Percentiles rank a stretch among this genome's conserved stretches.
Evolutionary conservation across 768 basidiomycete genomes (phyloP).

Genomic region (Termitomyces bulborhizus): DNA sequence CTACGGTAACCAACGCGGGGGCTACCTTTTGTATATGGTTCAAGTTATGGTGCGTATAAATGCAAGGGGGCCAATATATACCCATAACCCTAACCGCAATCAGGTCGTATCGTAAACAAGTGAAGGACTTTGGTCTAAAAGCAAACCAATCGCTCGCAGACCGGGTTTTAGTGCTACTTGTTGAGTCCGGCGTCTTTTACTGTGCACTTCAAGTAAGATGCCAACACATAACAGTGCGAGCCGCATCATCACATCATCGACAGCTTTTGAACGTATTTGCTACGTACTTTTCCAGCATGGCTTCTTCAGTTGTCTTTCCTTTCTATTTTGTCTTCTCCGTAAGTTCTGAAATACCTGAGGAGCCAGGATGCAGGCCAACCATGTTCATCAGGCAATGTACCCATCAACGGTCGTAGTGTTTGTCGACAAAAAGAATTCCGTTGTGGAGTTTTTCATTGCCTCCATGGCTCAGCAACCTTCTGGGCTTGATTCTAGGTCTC

Average conservation of each 20-base stretch:
- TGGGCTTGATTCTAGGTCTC: too few species aligned
- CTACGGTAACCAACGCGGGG: background rate
- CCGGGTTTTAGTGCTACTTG: background rate
- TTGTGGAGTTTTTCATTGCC: background rate
- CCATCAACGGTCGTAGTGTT: background rate
- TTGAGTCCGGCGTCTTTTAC: background rate
- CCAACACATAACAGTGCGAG: too few species aligned
- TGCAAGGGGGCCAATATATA: background rate
- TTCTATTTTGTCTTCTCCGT: background rate
- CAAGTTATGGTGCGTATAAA: background rate
- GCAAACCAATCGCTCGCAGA: background rate
- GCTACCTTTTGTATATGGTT: slow-evolving; percentile 2
- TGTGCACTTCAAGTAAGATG: background rate
- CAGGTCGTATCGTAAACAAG: background rate
- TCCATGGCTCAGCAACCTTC: background rate
- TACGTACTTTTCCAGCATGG: background rate
- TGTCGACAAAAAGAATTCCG: background rate
- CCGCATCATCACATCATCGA: background rate
- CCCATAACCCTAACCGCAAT: background rate
- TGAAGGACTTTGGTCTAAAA: background rate
- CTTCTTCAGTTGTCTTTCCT: background rate
- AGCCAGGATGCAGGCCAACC: background rate
- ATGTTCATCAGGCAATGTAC: background rate
- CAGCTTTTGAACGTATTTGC: background rate
- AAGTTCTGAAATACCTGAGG: background rate